Conservation (phyloP, 2,329 filamentous ascomycete species). For the Colletotrichum sp. region DNA sequence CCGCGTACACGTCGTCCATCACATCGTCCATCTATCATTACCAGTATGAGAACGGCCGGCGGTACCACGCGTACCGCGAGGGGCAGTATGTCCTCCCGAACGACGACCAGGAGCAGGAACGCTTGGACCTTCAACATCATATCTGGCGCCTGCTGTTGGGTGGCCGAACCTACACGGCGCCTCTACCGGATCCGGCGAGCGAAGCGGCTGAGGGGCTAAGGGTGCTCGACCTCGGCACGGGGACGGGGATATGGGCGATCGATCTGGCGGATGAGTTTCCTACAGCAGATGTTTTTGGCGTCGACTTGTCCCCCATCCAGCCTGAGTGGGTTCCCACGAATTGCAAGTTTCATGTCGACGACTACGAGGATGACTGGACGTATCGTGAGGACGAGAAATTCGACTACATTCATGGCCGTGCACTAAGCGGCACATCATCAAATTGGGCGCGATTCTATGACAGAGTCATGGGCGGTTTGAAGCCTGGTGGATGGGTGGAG, state of each 20-base stretch:
- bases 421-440: conserved; percentile 33
- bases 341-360: conserved; percentile 69
- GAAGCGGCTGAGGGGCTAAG: conserved; percentile 28
- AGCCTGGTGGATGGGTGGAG: conserved; percentile 40
- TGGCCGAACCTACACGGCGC: conserved; percentile 32
- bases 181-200: conserved; percentile 32
- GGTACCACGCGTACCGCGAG: conserved; percentile 52
- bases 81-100: conserved; percentile 38
- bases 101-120: conserved; percentile 26
- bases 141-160: conserved; percentile 36
- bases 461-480: conserved; percentile 28
- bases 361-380: conserved; percentile 59
- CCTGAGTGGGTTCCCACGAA: conserved; percentile 63
- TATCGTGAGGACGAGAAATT: conserved; percentile 41
- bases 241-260: conserved; percentile 63
- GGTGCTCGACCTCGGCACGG: conserved; percentile 64
- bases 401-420: conserved; percentile 37
- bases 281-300: conserved; percentile 52
- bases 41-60: conserved; percentile 50
- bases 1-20: conserved; percentile 37
- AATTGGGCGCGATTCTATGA: conserved; percentile 37
- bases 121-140: conserved; percentile 41
- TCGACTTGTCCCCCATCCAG: conserved; percentile 64
- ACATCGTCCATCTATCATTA: conserved; percentile 49
- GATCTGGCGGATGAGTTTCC: conserved; percentile 52